A percentile compares a stretch with the other conserved stretches of the same genome.
These are phyloP conservation scores for Melanogaster broomeanus DNA, from an alignment of 768 basidiomycete genomes.

Conservation along the genomic window DNA sequence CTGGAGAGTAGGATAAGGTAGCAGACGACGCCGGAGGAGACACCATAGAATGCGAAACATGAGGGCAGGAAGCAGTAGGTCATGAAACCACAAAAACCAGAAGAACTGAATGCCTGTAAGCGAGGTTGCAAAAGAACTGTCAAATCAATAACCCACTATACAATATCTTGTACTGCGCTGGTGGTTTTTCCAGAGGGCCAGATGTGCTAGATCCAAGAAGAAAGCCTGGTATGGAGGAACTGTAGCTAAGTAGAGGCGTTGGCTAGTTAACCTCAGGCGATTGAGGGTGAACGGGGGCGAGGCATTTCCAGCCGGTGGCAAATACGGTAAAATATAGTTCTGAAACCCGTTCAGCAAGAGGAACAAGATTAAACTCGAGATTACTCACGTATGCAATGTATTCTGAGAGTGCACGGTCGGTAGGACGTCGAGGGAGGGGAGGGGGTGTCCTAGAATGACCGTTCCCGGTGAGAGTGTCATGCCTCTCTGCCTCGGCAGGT, in stretches of 20 bases:
- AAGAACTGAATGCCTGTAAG: conserved; percentile 42
- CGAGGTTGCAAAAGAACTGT: background rate
- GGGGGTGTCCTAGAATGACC: background rate
- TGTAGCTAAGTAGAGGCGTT: conserved; percentile 56
- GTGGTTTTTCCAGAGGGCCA: conserved; percentile 60
- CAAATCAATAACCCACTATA: conserved; percentile 39
- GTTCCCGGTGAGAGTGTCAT: background rate
- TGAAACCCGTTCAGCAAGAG: conserved; percentile 15
- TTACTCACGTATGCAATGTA: conserved; percentile 25
- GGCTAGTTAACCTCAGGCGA: conserved; percentile 49
- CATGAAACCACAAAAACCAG: conserved; percentile 65
- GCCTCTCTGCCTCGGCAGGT: background rate
- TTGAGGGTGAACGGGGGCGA: conserved; percentile 54
- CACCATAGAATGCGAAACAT: conserved; percentile 48
- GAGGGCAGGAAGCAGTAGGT: conserved; percentile 55
- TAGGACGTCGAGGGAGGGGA: conserved; percentile 4
- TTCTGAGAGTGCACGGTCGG: conserved; percentile 27
- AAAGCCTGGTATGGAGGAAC: conserved; percentile 53
- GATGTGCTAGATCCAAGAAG: conserved; percentile 34
- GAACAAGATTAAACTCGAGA: conserved; percentile 9
- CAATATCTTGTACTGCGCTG: conserved; percentile 51
- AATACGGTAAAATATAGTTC: conserved; percentile 46
- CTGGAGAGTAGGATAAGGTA: conserved; percentile 54
- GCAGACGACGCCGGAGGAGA: conserved; percentile 49
- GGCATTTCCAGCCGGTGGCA: conserved; percentile 43